These are phyloP conservation scores for Pseudogymnoascus sp. DNA, from an alignment of 2,329 filamentous ascomycete species.

Conservation along the genomic window DNA sequence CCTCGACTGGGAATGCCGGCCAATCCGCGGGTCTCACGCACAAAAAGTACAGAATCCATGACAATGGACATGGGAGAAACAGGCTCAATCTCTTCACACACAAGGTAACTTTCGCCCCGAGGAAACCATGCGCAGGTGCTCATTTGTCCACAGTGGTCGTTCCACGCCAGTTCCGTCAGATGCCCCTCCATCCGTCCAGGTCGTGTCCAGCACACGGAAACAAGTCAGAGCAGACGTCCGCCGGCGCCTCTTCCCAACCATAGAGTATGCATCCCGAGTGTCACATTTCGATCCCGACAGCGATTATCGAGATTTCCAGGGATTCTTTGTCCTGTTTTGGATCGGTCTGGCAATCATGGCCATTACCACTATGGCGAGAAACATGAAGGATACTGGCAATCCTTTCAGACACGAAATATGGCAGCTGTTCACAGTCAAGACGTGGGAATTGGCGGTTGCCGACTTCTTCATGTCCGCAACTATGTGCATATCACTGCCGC, in stretches of 20 bases:
- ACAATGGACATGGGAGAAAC: slow-evolving; percentile 18
- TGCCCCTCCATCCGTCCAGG: slow-evolving; percentile 86
- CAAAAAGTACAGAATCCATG: slow-evolving; percentile 23
- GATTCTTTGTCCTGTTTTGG: slow-evolving; percentile 98
- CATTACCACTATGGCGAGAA: slow-evolving; percentile 86
- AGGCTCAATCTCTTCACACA: slow-evolving; percentile 24
- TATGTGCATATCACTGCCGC: slow-evolving; percentile 63
- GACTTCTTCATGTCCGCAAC: slow-evolving; percentile 80
- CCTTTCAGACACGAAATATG: slow-evolving; percentile 82
- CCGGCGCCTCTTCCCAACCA: slow-evolving; percentile 82
- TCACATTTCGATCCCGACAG: slow-evolving; percentile 93
- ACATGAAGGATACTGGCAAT: slow-evolving; percentile 88
- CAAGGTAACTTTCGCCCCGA: slow-evolving; percentile 22
- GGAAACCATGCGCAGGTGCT: background rate
- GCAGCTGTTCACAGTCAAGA: slow-evolving; percentile 79
- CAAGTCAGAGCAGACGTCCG: slow-evolving; percentile 75
- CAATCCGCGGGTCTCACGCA: slow-evolving; percentile 25
- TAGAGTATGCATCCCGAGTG: slow-evolving; percentile 82
- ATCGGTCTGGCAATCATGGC: slow-evolving; percentile 95
- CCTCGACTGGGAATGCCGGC: slow-evolving; percentile 23
- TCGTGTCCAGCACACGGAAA: slow-evolving; percentile 77
- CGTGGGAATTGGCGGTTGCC: slow-evolving; percentile 77
- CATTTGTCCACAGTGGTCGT: slow-evolving; percentile 53
- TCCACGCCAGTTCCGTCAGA: slow-evolving; percentile 81
- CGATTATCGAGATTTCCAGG: slow-evolving; percentile 89